Evolutionary conservation across 1,284 basidiomycete species (phyloP).

Genomic region (Takashimella tepidaria): DNA sequence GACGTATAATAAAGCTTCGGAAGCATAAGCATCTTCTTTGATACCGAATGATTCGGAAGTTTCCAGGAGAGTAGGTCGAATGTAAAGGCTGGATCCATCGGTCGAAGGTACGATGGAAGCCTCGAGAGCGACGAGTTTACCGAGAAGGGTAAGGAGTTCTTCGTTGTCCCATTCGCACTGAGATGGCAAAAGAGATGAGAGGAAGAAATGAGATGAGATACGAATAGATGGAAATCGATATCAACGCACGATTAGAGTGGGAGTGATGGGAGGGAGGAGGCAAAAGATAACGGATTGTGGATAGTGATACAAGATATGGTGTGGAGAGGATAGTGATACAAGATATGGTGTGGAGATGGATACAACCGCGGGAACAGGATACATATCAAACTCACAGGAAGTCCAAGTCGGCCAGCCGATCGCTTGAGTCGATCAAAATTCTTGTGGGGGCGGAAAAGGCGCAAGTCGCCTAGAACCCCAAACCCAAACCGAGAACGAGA

Average conservation of each 20-base stretch:
- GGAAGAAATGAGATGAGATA: neutral
- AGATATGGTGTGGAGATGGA: too few species aligned
- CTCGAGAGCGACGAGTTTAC: conserved; percentile 37
- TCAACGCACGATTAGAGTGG: too few species aligned
- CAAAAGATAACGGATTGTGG: neutral
- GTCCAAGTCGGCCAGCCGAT: conserved; percentile 39
- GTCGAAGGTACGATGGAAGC: conserved; percentile 28
- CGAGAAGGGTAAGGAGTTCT: conserved; percentile 37
- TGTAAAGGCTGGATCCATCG: conserved; percentile 43
- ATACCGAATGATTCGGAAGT: conserved; percentile 44
- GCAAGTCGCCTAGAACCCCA: conserved; percentile 26
- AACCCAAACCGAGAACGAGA: neutral
- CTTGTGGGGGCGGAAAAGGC: conserved; percentile 40
- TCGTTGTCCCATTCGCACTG: conserved; percentile 43
- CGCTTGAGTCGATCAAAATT: conserved; percentile 45
- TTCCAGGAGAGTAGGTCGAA: conserved; percentile 44
- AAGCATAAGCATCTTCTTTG: conserved; percentile 40
- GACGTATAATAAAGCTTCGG: conserved; percentile 41
- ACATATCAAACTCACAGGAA: conserved; percentile 30
- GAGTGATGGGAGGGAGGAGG: neutral
- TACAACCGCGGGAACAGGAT: too few species aligned
- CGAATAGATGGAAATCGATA: too few species aligned
- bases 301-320: neutral
- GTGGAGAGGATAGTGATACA: conserved; percentile 1
- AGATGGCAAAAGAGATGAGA: neutral